Conservation (phyloP, 169 alveolate genomes). For the Pseudocohnilembus persalinus region DNA sequence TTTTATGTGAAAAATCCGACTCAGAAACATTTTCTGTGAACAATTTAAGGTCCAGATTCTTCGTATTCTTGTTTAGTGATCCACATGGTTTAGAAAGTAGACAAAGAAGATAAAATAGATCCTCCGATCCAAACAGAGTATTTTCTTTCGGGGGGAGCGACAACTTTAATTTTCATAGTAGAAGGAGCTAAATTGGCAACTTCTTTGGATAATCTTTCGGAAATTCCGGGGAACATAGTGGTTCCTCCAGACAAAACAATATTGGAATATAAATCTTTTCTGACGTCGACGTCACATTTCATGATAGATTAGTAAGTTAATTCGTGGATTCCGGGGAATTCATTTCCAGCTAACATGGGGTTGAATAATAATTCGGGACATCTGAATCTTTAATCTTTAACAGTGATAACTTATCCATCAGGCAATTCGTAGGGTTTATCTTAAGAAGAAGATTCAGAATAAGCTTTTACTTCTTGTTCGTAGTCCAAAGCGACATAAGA, state of each 20-base stretch:
- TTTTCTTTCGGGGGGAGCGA: slow-evolving; percentile 99
- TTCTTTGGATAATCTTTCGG: slow-evolving; percentile 97
- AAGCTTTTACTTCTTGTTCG: slow-evolving; percentile 93
- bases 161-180: slow-evolving; percentile 96
- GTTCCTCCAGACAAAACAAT: slow-evolving; percentile 98
- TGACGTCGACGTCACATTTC: slow-evolving; percentile 96
- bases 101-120: slow-evolving; percentile 93
- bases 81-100: slow-evolving; percentile 98
- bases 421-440: slow-evolving; percentile 98
- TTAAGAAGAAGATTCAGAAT: slow-evolving; percentile 89
- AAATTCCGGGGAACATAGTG: slow-evolving; percentile 96
- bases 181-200: slow-evolving; percentile 96
- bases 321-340: slow-evolving; percentile 95
- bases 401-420: slow-evolving; percentile 96
- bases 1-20: slow-evolving; percentile 9
- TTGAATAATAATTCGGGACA: slow-evolving; percentile 98
- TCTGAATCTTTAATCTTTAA: slow-evolving; percentile 96
- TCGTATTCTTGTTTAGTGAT: slow-evolving; percentile 98
- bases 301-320: slow-evolving; percentile 95
- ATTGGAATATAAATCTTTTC: slow-evolving; percentile 95
- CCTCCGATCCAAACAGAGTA: slow-evolving; percentile 99
- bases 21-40: slow-evolving; percentile 97
- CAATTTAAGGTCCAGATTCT: slow-evolving; percentile 97
- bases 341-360: slow-evolving; percentile 94
- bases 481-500: slow-evolving; percentile 96